These are phyloP conservation scores for Paxillus rubicundulus DNA, from an alignment of 768 basidiomycete genomes.

Conservation along the genomic window DNA sequence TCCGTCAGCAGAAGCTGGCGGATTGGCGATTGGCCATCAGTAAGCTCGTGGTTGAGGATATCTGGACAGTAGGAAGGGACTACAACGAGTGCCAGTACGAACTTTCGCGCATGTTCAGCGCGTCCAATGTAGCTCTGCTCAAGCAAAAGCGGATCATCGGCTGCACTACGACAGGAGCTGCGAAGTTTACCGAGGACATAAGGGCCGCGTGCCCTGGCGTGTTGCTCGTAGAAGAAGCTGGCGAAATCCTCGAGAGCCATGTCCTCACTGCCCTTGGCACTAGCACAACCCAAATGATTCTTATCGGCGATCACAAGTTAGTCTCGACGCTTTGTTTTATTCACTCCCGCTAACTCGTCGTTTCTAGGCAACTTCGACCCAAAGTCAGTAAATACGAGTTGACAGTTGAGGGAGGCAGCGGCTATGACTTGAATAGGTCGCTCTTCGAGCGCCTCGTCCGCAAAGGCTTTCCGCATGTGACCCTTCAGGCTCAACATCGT, in stretches of 20 bases:
- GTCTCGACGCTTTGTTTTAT: conserved; percentile 14
- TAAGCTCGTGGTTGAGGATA: conserved; percentile 31
- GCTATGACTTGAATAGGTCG: conserved; percentile 64
- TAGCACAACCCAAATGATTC: conserved; percentile 50
- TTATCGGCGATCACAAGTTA: conserved; percentile 75
- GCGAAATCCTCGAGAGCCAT: conserved; percentile 70
- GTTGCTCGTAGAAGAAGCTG: conserved; percentile 69
- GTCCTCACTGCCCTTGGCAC: conserved; percentile 53
- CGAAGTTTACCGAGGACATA: conserved; percentile 52
- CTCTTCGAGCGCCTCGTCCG: conserved; percentile 68
- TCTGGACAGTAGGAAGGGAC: conserved; percentile 32
- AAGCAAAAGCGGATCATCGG: conserved; percentile 54
- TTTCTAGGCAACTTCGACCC: conserved; percentile 61
- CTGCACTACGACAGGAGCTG: conserved; percentile 69
- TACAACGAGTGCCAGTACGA: conserved; percentile 42
- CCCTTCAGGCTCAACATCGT: conserved; percentile 58
- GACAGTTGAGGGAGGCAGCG: conserved; percentile 66
- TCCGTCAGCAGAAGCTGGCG: conserved; percentile 26
- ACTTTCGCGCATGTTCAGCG: conserved; percentile 36
- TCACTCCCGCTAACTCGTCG: background rate
- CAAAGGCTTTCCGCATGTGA: conserved; percentile 59
- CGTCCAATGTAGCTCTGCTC: conserved; percentile 35
- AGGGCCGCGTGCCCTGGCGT: conserved; percentile 47
- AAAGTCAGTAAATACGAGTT: conserved; percentile 66
- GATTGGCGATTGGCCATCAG: conserved; percentile 39